Evolutionary conservation across 129 eudicot species (phyloP), one percentile per base, ranked within the genome.

Genomic region (Flaveria bidentis): DNA sequence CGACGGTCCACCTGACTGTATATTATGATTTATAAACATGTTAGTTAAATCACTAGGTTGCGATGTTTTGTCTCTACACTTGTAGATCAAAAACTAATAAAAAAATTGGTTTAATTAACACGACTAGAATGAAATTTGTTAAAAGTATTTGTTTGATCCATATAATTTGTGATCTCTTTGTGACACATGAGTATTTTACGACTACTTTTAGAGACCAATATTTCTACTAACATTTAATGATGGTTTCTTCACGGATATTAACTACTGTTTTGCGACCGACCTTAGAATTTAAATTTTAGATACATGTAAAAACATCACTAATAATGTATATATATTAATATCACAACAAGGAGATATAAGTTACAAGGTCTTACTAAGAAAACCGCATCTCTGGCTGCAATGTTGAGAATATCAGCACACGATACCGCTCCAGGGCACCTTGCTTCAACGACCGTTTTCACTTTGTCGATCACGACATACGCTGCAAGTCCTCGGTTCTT

Each of bases 1-100:
- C 7, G 98, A 93, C 44, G 98, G 96, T 18, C 89, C 97, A 2
- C 98, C 98, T 15, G 97, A 82, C 97, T 93, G 87, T 53, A 45
- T 18, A 53, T 76, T 62, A 72, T 30, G 3, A 20, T 60, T 42
- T 2, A 8, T 12, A 67, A 23, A 23, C 30, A 58, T 1, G 20
- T 58, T 6, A 36, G 41, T 36, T 36, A 36, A 36, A 36, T 36
- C 41, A 36, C 41, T 36, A 36, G 41, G 41, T 5, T 36, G 49
- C 12, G 2, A 44, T 44, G 49, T 44, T 7, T 44, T 44, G 7
- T 44, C 11, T 44, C 49, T 44, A 44, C 13, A 44, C 41, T 4
- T 36, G 5, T 36, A 36, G 41, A 36, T 36, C 0, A 36, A 36
- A 36, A 36, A 36, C 7, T 36, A 36, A 36, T 0, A 4, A 36